Evolutionary conservation across 2,329 filamentous ascomycete species (phyloP).

Genomic region (Diplocarpon rosae): DNA sequence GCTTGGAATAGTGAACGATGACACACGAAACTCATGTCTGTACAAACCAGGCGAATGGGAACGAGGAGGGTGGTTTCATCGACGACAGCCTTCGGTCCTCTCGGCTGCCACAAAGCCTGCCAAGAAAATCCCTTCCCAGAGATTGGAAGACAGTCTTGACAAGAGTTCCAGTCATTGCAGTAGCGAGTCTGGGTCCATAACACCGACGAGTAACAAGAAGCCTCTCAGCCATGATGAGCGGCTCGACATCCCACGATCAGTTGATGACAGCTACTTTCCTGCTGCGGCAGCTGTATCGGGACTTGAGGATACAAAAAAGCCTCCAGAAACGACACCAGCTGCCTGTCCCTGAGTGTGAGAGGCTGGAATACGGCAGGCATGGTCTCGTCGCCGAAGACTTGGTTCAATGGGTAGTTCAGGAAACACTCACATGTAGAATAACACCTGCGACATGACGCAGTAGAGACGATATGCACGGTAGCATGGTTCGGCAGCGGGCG

Average conservation of each 20-base stretch:
- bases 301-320: neutral
- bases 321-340: neutral
- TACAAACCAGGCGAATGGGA: constrained; percentile 72
- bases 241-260: neutral
- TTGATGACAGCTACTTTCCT: constrained; percentile 2
- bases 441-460: too few relatives aligned
- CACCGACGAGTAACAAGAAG: constrained; percentile 1
- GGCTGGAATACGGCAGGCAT: neutral
- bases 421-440: too few relatives aligned
- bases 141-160: neutral
- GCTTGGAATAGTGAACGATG: constrained; percentile 52
- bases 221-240: constrained; percentile 12
- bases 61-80: constrained; percentile 68
- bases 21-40: constrained; percentile 47
- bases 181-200: constrained; percentile 14
- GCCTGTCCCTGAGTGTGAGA: neutral
- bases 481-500: too few relatives aligned
- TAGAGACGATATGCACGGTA: too few relatives aligned
- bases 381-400: too few relatives aligned
- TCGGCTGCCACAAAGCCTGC: constrained; percentile 5
- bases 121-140: neutral
- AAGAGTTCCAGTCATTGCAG: constrained; percentile 3
- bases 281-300: neutral
- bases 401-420: too few relatives aligned
- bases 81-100: constrained; percentile 3